A percentile compares a stretch with the other conserved stretches of the same genome.
These are phyloP conservation scores for Trichophyton rubrum DNA, from an alignment of 2,329 filamentous ascomycete genomes.

Conservation along the genomic window DNA sequence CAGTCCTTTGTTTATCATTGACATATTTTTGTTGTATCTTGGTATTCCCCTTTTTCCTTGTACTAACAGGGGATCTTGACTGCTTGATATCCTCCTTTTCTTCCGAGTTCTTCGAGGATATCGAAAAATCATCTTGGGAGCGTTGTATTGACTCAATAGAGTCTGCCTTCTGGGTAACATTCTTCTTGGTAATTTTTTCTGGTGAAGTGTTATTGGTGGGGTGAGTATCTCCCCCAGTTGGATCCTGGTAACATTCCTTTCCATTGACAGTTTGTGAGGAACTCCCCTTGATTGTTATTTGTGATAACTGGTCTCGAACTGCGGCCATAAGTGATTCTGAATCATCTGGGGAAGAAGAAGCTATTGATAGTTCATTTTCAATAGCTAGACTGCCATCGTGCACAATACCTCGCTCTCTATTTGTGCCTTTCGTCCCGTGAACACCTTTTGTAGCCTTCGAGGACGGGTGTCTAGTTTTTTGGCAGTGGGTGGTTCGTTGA, in stretches of 20 bases:
- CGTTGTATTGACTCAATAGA: background rate
- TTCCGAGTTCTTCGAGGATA: background rate
- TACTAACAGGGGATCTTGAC: background rate
- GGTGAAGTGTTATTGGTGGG: background rate
- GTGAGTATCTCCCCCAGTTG: no score
- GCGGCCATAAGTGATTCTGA: background rate
- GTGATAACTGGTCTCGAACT: background rate
- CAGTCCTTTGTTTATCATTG: slow-evolving; percentile 22
- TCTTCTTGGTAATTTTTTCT: background rate
- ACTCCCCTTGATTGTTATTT: background rate
- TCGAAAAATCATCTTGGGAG: background rate
- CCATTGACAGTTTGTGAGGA: background rate
- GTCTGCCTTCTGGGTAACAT: background rate
- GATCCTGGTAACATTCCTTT: background rate
- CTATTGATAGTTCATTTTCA: background rate
- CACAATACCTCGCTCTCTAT: background rate
- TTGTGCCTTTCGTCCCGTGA: background rate
- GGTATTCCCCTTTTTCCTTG: slow-evolving; percentile 9
- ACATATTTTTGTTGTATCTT: slow-evolving; percentile 23
- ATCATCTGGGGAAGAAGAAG: background rate
- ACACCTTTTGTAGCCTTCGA: background rate
- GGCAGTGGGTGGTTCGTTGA: background rate
- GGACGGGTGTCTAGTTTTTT: background rate
- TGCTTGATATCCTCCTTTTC: background rate
- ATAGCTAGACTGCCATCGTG: background rate